A percentile compares a stretch with the other conserved stretches of the same genome.
Evolutionary conservation across 441 rosid species (phyloP).

Genomic region (Brassica balearica): DNA sequence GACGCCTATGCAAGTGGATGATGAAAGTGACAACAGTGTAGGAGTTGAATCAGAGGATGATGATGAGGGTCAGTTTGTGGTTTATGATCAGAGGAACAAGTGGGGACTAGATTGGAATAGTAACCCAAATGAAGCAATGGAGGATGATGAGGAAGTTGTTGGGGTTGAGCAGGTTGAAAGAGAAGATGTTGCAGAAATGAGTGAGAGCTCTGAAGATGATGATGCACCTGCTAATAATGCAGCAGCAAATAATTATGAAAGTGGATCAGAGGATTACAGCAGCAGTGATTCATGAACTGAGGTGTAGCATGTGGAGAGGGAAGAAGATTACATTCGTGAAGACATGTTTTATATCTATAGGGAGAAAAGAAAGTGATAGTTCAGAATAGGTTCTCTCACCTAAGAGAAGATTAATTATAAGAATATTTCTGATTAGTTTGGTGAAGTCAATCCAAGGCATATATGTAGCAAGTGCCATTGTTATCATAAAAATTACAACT

Average conservation of each 20-base stretch:
- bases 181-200: constrained; percentile 59
- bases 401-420: constrained; percentile 26
- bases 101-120: constrained; percentile 60
- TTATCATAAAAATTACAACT: constrained; percentile 13
- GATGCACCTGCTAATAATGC: constrained; percentile 38
- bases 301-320: constrained; percentile 26
- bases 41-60: constrained; percentile 79
- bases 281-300: constrained; percentile 40
- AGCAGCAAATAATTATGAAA: constrained; percentile 50
- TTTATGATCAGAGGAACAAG: constrained; percentile 55
- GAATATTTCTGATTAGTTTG: constrained; percentile 41
- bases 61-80: constrained; percentile 64
- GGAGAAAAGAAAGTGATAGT: constrained; percentile 26
- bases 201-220: constrained; percentile 70
- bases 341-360: constrained; percentile 15
- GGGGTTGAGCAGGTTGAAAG: constrained; percentile 47
- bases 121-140: constrained; percentile 58
- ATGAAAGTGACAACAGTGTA: constrained; percentile 66
- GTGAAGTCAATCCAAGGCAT: constrained; percentile 36
- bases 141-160: constrained; percentile 57
- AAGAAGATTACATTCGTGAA: constrained; percentile 40
- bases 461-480: constrained; percentile 42
- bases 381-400: constrained; percentile 34
- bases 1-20: constrained; percentile 48
- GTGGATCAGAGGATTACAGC: constrained; percentile 42